Evolutionary conservation across 352 stramenopile species (phyloP), one percentile per base, ranked within the genome.

Genomic region (Ophiocytium majus): DNA sequence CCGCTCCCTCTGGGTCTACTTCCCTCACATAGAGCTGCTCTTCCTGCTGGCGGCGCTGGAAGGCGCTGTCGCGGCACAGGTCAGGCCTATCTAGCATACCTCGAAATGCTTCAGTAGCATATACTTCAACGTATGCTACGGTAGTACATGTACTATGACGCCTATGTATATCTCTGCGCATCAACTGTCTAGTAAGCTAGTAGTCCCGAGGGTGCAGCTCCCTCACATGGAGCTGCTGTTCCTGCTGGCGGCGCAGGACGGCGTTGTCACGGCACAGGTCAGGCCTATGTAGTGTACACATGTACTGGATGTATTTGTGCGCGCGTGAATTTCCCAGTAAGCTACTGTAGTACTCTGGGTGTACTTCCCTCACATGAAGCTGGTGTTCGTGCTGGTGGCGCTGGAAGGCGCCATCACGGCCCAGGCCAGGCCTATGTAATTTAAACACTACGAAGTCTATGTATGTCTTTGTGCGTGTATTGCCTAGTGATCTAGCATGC

Each of bases 161-260:
- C 5, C 35, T 71, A 71, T 23, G 57, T 71, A 71, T 71, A 71
- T 71, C 28, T 71, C 28, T 23, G 28, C 28, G 57, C 23, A 71
- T 71, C 57, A 23, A 71, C 57, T n/a, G n/a, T n/a, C n/a, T n/a
- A n/a, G n/a, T n/a, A n/a, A n/a, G n/a, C n/a, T n/a, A n/a, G n/a
- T n/a, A n/a, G n/a, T n/a, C n/a, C n/a, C n/a, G n/a, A n/a, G 83
- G 83, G 76, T 86, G 9, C 79, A 86, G 28, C 81, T 86, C 64
- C 83, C 76, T 19, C 63, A 86, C n/a, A n/a, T n/a, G n/a, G n/a
- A n/a, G n/a, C n/a, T n/a, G n/a, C n/a, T n/a, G n/a, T n/a, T n/a
- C n/a, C n/a, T n/a, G n/a, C n/a, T n/a, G n/a, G n/a, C n/a, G n/a
- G n/a, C n/a, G n/a, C n/a, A n/a, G n/a, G n/a, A n/a, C n/a, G n/a